A percentile compares a stretch with the other conserved stretches of the same genome.
phyloP scores from a whole-genome alignment of 1,284 basidiomycete species.

The Fomitopsis palustris region DNA sequence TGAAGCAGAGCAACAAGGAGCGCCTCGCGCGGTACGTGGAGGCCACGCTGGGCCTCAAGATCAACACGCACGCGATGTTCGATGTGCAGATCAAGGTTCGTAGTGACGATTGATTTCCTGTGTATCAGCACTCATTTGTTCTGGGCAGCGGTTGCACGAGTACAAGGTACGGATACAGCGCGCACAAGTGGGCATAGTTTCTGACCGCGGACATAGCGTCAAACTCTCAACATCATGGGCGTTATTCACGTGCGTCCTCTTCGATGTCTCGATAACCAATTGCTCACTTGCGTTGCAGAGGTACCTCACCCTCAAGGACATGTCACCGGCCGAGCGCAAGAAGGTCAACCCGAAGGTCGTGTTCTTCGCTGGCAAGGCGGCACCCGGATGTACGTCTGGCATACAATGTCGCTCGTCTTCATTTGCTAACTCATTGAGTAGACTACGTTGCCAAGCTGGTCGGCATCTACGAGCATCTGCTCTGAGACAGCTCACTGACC shows the following conservation, averaged over 20 bases:
- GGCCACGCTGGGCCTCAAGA: conserved; percentile 65
- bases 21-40: conserved; percentile 78
- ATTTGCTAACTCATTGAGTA: conserved; percentile 21
- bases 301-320: conserved; percentile 78
- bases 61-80: conserved; percentile 84
- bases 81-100: conserved; percentile 88
- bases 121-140: neutral
- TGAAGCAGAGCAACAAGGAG: conserved; percentile 88
- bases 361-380: conserved; percentile 90
- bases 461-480: conserved; percentile 6
- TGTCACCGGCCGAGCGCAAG: conserved; percentile 75
- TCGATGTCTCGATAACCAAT: neutral
- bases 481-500: neutral
- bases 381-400: conserved; percentile 64
- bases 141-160: conserved; percentile 70
- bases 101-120: neutral
- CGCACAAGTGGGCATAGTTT: neutral
- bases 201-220: conserved; percentile 48
- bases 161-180: conserved; percentile 60
- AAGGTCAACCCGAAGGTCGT: conserved; percentile 78
- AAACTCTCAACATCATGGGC: conserved; percentile 82
- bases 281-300: conserved; percentile 43
- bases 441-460: conserved; percentile 81
- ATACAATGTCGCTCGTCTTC: neutral
- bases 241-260: conserved; percentile 70